Base-by-base conservation (phyloP, 1,284 basidiomycete species). In the Tausonia pullulans region DNA sequence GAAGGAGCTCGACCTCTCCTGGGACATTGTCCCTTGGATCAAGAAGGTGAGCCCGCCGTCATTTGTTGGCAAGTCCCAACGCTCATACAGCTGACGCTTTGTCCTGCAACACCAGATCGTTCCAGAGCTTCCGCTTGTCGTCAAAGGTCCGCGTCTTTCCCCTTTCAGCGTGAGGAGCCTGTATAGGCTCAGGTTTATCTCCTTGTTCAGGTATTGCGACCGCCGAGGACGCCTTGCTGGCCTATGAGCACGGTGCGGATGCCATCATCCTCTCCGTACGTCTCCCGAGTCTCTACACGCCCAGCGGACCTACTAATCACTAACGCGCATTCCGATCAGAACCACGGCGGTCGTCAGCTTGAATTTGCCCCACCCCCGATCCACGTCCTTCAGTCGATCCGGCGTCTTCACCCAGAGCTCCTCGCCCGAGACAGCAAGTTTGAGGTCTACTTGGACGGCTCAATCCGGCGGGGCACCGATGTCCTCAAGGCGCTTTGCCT, bases 401-500 rank as follows among this genome's bases (percentile, higher is more conserved):
- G 84, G 13, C 79, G 82, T 68, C 80, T 85, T 69, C 80, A 84
- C 53, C 90, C 90, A 0, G 84, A 88, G 66, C 79, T 90, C n/a
- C 87, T 94, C 67, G 74, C 82, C 63, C 84, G 82, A 27, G 27
- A 27, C 13, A 66, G 76, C 43, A 74, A 76, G 69, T 68, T 74
- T 65, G 75, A 79, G 84, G 88, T 97, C 13, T 94, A 89, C 70
- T 84, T 95, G 64, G 93, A 97, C 73, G 93, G 93, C 11, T 27
- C 27, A 27, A 80, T 92, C 46, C 80, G 82, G 62, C 81, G 93
- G 54, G 93, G 93, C 39, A 92, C 89, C 81, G 91, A 94, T 74
- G 85, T 95, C 7, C 77, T 97, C 62, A 97, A 97, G 76, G 91
- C 92, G 0, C 76, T 97, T 2, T 94, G 90, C 69, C 79, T 97